Percentiles rank a stretch among this genome's conserved stretches.
Conservation (phyloP, 139 green algal species). For the Microglena sp. region DNA sequence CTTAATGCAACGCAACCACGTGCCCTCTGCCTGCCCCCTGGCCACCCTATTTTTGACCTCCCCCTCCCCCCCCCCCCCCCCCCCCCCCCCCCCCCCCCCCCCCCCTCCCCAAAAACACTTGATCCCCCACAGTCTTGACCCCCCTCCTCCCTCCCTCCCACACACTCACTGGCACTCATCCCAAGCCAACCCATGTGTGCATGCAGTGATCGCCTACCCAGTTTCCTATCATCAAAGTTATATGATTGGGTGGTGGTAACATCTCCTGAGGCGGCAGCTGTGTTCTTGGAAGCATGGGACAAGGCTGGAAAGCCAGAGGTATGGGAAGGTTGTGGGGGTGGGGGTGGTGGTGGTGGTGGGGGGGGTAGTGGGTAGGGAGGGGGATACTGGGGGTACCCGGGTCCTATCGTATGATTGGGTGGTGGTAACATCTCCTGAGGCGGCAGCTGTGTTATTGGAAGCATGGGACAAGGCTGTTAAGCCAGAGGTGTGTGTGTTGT, state of each 20-base stretch:
- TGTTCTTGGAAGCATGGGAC: constrained; percentile 76
- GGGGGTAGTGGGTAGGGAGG: too few species aligned
- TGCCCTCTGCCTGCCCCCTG: too few species aligned
- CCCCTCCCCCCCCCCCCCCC: too few species aligned
- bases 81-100: too few species aligned
- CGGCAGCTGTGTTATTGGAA: constrained; percentile 70
- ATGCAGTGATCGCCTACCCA: constrained; percentile 33
- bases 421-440: constrained; percentile 74
- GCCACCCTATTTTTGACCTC: too few species aligned
- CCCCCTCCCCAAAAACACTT: too few species aligned
- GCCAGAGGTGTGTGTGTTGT: constrained; percentile 21
- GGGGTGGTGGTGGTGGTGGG: too few species aligned
- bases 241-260: constrained; percentile 80
- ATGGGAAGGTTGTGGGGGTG: too few species aligned
- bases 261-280: constrained; percentile 70
- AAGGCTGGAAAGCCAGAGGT: constrained; percentile 31
- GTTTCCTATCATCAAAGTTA: background rate
- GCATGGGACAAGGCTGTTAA: constrained; percentile 55
- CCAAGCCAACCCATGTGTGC: background rate
- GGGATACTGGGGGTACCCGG: too few species aligned
- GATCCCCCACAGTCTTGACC: too few species aligned
- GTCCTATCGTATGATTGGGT: constrained; percentile 75
- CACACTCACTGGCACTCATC: background rate
- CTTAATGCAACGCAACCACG: too few species aligned
- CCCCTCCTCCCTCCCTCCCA: too few species aligned